Percentiles rank a stretch among this genome's conserved stretches.
Conservation (phyloP, 1,284 basidiomycete species). For the Naganishia sp. region DNA sequence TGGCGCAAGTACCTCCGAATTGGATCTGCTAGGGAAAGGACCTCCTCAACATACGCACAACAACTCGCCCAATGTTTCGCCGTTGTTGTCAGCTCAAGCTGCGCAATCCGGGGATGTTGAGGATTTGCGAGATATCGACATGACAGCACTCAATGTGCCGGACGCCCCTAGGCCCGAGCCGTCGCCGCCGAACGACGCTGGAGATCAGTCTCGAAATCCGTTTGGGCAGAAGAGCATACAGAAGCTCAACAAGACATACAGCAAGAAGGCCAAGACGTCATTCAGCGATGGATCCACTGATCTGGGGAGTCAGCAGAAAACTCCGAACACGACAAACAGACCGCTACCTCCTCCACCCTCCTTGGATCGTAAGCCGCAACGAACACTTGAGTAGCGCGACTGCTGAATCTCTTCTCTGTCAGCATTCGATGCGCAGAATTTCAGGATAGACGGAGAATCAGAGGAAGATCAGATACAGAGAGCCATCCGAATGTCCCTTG, state of each 20-base stretch:
- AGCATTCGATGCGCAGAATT: slow-evolving; percentile 7
- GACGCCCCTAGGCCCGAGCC: neutral
- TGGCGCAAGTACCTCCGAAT: neutral
- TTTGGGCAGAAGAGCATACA: neutral
- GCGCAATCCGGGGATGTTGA: slow-evolving; percentile 7
- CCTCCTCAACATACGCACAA: slow-evolving; percentile 24
- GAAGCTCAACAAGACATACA: slow-evolving; percentile 13
- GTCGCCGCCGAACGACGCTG: neutral
- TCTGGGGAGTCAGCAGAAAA: slow-evolving; percentile 1
- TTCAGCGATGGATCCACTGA: neutral
- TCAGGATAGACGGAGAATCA: slow-evolving; percentile 10
- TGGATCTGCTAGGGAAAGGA: slow-evolving; percentile 4
- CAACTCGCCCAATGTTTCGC: slow-evolving; percentile 22
- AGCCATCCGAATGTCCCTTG: slow-evolving; percentile 20
- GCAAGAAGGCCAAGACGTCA: slow-evolving; percentile 14
- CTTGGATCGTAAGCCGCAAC: neutral
- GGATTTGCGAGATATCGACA: slow-evolving; percentile 6
- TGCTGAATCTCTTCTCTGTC: neutral
- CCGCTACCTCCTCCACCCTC: slow-evolving; percentile 15
- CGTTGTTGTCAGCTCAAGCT: slow-evolving; percentile 10
- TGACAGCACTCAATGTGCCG: neutral
- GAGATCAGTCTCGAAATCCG: neutral
- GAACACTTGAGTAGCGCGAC: no score
- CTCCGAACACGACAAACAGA: neutral
- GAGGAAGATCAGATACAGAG: slow-evolving; percentile 24